Percentiles rank a stretch among this genome's conserved stretches.
Evolutionary conservation across 2,329 filamentous ascomycete genomes (phyloP).

Genomic region (Aschersonia sp.): DNA sequence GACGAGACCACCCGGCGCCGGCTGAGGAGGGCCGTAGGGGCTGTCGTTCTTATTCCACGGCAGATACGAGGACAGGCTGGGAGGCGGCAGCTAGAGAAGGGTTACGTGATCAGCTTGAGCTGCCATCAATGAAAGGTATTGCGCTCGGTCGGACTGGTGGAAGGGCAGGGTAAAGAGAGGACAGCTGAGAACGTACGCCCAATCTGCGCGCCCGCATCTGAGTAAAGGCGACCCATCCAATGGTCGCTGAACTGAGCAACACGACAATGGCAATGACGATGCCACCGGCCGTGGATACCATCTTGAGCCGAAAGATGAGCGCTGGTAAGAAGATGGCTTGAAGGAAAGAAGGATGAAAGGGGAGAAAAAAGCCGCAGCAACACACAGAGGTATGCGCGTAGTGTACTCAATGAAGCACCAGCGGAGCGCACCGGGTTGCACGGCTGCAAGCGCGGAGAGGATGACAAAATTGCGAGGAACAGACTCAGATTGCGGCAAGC

Average conservation of each 20-base stretch:
- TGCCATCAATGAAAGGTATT: neutral
- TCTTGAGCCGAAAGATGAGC: conserved; percentile 14
- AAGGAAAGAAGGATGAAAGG: no score
- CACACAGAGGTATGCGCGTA: no score
- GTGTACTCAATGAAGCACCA: no score
- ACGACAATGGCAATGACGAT: conserved; percentile 62
- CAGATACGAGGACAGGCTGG: conserved; percentile 51
- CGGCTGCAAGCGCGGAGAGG: no score
- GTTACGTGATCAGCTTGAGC: neutral
- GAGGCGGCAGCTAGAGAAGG: conserved; percentile 46
- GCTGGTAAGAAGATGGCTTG: no score
- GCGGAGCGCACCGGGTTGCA: no score
- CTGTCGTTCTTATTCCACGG: conserved; percentile 46
- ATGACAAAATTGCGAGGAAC: no score
- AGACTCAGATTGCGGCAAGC: no score
- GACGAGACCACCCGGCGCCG: conserved; percentile 46
- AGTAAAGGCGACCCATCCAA: conserved; percentile 56
- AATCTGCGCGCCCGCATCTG: conserved; percentile 59
- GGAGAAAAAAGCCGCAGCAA: no score
- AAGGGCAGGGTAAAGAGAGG: neutral
- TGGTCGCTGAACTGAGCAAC: conserved; percentile 37
- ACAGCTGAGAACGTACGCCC: conserved; percentile 34
- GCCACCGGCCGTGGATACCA: conserved; percentile 46
- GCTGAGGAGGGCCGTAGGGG: conserved; percentile 33
- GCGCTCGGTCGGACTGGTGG: no score